Base-by-base conservation (phyloP, 352 stramenopile species). In the Phytophthora megakarya region DNA sequence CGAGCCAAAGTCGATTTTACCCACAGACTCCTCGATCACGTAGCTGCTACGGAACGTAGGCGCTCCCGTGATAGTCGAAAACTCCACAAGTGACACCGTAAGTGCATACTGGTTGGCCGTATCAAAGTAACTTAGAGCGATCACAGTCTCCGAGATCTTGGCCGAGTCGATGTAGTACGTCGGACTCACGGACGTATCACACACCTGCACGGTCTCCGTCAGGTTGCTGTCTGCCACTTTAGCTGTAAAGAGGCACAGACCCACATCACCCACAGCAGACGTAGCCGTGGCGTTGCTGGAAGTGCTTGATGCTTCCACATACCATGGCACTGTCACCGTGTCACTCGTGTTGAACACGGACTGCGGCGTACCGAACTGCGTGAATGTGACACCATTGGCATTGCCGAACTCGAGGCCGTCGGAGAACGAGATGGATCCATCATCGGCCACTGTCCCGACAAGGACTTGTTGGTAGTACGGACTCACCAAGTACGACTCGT, bases 91-190 rank as follows among this genome's bases (percentile, higher is more conserved):
- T 12, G 73, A 77, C 21, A 93, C 56, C 7, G 84, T 93, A 11
- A 93, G 68, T 30, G 81, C 84, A 60, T 88, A 90, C 62, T 90
- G 89, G 79, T 92, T 86, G 52, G 73, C 61, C 40, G 58, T 73
- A 67, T 93, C 76, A 42, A 87, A 88, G 62, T 92, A 93, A 52
- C 73, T 78, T 47, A 93, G 57, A 39, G 72, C 82, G 33, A 92
- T 56, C 46, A 77, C 70, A 16, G 71, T 85, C 23, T 93, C 76
- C 38, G 78, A 78, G 21, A 93, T 70, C 62, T 78, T 76, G 32
- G 76, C 84, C 58, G 84, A 83, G 64, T 89, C 77, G 11, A 93
- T 59, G 61, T 84, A 90, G 75, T 92, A 93, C 32, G 73, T 62
- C 0, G 84, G 84, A 61, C 84, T 72, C 61, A 88, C 78, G 13